A percentile compares a stretch with the other conserved stretches of the same genome.
Conservation (phyloP, 1,139 yeast species). For the Casaregolazyma lundiana region DNA sequence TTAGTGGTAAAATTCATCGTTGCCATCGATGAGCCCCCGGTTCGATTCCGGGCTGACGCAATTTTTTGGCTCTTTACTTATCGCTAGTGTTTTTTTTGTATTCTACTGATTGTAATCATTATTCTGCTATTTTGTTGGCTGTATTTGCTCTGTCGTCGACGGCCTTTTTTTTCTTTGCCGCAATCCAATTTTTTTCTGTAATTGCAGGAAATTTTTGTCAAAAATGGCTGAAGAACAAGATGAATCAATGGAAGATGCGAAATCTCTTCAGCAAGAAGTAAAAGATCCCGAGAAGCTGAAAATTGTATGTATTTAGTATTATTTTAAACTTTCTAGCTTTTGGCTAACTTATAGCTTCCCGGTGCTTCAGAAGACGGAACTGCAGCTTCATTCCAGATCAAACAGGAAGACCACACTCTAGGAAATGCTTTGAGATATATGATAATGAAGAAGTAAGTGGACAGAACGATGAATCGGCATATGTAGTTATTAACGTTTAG, state of each 20-base stretch:
- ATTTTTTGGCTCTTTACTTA: slow-evolving; percentile 18
- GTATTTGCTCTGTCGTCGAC: too few relatives aligned
- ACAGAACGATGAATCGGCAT: not conserved
- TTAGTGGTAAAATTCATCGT: slow-evolving; percentile 49
- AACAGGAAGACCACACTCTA: slow-evolving; percentile 91
- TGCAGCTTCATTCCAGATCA: slow-evolving; percentile 89
- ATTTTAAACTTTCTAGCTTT: not conserved
- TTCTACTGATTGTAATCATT: too few relatives aligned
- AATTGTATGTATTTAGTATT: slow-evolving; percentile 22
- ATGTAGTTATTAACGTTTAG: slow-evolving; percentile 19
- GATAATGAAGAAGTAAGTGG: slow-evolving; percentile 80
- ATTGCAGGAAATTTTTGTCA: not conserved
- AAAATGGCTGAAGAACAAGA: slow-evolving; percentile 20
- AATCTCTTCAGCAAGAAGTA: slow-evolving; percentile 12
- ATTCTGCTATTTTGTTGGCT: too few relatives aligned
- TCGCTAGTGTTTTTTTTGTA: too few relatives aligned
- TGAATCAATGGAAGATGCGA: slow-evolving; percentile 20
- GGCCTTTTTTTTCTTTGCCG: too few relatives aligned
- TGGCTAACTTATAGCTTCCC: slow-evolving; percentile 45
- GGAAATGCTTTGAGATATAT: slow-evolving; percentile 92
- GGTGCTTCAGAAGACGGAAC: slow-evolving; percentile 95
- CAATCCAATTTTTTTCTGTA: not conserved
- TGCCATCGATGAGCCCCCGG: slow-evolving; percentile 54
- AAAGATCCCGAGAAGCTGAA: slow-evolving; percentile 29
- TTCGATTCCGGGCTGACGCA: slow-evolving; percentile 53